A percentile compares a stretch with the other conserved stretches of the same genome.
Evolutionary conservation across 1,284 basidiomycete genomes (phyloP).

Genomic region (Coniophora puteana): DNA sequence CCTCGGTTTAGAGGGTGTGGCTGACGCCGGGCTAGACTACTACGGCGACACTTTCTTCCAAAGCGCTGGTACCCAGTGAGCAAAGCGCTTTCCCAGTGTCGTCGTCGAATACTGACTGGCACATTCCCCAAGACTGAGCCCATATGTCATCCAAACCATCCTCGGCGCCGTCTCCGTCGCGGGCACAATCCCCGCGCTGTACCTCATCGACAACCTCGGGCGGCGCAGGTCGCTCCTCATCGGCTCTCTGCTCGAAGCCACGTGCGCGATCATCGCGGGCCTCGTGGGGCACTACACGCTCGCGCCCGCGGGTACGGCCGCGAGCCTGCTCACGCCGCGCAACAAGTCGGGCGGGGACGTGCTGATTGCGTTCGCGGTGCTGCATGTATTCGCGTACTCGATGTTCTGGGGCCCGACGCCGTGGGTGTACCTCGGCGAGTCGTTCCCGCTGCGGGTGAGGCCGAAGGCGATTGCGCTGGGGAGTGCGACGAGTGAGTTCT

Average conservation of each 20-base stretch:
- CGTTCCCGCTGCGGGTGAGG: slow-evolving; percentile 58
- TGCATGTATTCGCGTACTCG: slow-evolving; percentile 54
- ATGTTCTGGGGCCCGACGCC: slow-evolving; percentile 57
- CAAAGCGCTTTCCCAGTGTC: not conserved
- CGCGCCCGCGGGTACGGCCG: slow-evolving; percentile 40
- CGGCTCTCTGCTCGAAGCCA: slow-evolving; percentile 62
- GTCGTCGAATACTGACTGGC: not conserved
- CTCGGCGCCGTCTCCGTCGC: slow-evolving; percentile 66
- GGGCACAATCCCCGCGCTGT: slow-evolving; percentile 61
- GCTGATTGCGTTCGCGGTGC: slow-evolving; percentile 56
- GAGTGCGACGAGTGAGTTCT: slow-evolving; percentile 43
- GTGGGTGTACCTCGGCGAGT: slow-evolving; percentile 62
- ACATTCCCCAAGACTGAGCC: slow-evolving; percentile 52
- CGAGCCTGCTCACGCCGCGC: slow-evolving; percentile 35
- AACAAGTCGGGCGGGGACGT: slow-evolving; percentile 46
- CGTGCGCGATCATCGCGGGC: slow-evolving; percentile 58
- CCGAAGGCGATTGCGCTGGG: slow-evolving; percentile 61
- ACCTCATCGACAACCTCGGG: slow-evolving; percentile 65
- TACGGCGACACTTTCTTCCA: slow-evolving; percentile 85
- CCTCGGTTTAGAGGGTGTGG: not conserved
- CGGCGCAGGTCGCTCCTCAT: slow-evolving; percentile 65
- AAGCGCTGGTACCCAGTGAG: slow-evolving; percentile 62
- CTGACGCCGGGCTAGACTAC: slow-evolving; percentile 44
- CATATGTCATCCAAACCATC: slow-evolving; percentile 73
- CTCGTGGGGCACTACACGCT: slow-evolving; percentile 68